Percentiles rank a stretch among this genome's conserved stretches.
Conservation (phyloP, 441 rosid genomes). For the Jatropha podagrica region DNA sequence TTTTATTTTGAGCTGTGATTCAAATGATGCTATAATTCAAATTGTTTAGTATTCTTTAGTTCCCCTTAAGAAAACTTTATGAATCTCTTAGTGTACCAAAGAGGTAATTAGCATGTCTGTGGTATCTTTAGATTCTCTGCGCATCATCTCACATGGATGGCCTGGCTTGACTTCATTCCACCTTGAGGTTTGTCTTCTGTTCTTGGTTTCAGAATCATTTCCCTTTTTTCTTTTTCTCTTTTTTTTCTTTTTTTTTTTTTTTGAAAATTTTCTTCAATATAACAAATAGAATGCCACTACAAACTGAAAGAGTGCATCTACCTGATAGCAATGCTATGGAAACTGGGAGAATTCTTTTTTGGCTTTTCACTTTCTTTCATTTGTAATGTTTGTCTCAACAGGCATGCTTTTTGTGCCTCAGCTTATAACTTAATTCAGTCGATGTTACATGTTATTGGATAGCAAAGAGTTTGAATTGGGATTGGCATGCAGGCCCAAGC, state of each 20-base stretch:
- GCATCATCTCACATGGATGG: conserved; percentile 72
- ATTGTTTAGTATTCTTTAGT: background rate
- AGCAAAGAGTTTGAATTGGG: background rate
- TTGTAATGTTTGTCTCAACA: background rate
- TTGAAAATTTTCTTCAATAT: background rate
- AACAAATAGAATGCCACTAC: background rate
- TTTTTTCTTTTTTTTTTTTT: background rate
- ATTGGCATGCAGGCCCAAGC: background rate
- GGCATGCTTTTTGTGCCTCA: background rate
- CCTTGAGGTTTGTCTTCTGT: conserved; percentile 54
- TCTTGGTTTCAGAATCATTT: background rate
- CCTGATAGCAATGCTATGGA: background rate
- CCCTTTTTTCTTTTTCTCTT: background rate
- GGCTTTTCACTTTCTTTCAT: background rate
- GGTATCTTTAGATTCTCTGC: conserved; percentile 50
- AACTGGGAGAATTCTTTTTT: background rate
- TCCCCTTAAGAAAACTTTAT: background rate
- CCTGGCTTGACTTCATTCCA: conserved; percentile 66
- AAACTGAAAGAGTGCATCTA: background rate
- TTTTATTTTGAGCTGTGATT: background rate
- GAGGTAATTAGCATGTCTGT: conserved; percentile 12
- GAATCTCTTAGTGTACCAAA: background rate
- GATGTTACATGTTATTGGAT: background rate
- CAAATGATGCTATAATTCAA: background rate
- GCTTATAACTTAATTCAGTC: background rate